Evolutionary conservation across 164 flowering plant genomes (phyloP).

Genomic region (Piper longum): DNA sequence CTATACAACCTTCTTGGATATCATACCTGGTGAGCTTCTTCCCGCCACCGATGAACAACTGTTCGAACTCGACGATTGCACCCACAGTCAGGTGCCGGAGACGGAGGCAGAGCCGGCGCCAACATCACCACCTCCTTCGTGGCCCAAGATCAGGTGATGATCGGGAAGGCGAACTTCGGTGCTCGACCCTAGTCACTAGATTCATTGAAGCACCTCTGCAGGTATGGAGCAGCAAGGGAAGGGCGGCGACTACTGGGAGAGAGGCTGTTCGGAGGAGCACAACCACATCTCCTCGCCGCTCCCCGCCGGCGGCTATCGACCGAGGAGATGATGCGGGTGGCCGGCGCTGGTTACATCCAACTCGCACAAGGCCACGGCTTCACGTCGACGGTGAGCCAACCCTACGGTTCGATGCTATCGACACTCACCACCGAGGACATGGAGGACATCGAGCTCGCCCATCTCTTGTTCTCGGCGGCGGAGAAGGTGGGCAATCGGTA

Average conservation of each 20-base stretch:
- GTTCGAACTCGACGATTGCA: no score
- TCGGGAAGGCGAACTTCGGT: no score
- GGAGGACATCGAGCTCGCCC: slow-evolving; percentile 32
- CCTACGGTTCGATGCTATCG: slow-evolving; percentile 16
- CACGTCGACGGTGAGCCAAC: background rate
- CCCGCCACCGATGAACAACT: no score
- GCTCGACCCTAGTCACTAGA: no score
- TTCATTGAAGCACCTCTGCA: no score
- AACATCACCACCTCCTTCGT: no score
- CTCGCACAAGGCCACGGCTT: slow-evolving; percentile 4
- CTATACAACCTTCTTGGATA: slow-evolving; percentile 3
- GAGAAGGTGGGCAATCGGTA: slow-evolving; percentile 37
- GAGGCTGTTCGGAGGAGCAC: no score
- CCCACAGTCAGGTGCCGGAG: no score
- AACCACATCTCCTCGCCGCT: background rate
- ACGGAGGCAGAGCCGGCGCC: no score
- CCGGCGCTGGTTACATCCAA: slow-evolving; percentile 32
- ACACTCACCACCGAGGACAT: slow-evolving; percentile 24
- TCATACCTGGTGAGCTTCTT: no score
- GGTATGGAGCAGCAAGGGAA: background rate
- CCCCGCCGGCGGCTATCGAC: slow-evolving; percentile 15
- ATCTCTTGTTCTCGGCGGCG: slow-evolving; percentile 35
- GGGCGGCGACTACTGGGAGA: slow-evolving; percentile 3
- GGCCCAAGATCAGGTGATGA: no score
- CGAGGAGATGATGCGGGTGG: slow-evolving; percentile 32